Percentiles rank a stretch among this genome's conserved stretches.
phyloP scores from a whole-genome alignment of 768 basidiomycete genomes.

The Trichaptum fuscoviolaceum region DNA sequence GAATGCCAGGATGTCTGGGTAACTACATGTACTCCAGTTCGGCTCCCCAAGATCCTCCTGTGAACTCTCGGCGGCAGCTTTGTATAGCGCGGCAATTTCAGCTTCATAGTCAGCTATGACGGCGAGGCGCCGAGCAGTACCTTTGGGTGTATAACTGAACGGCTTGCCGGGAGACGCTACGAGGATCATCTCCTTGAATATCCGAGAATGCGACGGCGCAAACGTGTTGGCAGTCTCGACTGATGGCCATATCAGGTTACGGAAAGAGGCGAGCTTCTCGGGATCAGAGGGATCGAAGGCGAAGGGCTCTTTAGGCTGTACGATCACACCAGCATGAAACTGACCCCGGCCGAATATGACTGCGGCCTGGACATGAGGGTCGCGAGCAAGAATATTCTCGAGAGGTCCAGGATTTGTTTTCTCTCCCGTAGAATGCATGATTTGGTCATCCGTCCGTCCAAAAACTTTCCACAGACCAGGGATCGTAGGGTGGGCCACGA shows the following conservation, averaged over 20 bases:
- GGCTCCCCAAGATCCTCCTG: neutral
- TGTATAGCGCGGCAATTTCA: conserved; percentile 43
- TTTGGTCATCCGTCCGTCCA: conserved; percentile 30
- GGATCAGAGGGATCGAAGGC: conserved; percentile 27
- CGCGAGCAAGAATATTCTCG: conserved; percentile 22
- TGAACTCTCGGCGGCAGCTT: neutral
- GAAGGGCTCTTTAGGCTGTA: conserved; percentile 28
- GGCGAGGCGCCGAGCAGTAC: conserved; percentile 38
- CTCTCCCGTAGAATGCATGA: conserved; percentile 27
- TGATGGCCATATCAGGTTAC: conserved; percentile 34
- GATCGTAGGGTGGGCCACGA: conserved; percentile 36
- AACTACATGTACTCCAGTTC: conserved; percentile 16
- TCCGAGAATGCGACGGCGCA: conserved; percentile 36
- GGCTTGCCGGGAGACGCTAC: conserved; percentile 37
- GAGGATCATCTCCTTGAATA: conserved; percentile 50
- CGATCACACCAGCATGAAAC: conserved; percentile 33
- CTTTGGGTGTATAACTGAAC: conserved; percentile 41
- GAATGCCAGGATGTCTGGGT: conserved; percentile 20
- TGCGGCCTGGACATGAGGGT: conserved; percentile 25
- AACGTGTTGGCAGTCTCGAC: conserved; percentile 38
- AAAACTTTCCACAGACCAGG: conserved; percentile 30
- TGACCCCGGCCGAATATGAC: conserved; percentile 39
- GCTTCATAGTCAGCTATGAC: conserved; percentile 33
- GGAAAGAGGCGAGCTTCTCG: conserved; percentile 23
- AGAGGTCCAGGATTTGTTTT: conserved; percentile 30